Evolutionary conservation across 306 rosid species (phyloP).

Genomic region (Vigna angularis): DNA sequence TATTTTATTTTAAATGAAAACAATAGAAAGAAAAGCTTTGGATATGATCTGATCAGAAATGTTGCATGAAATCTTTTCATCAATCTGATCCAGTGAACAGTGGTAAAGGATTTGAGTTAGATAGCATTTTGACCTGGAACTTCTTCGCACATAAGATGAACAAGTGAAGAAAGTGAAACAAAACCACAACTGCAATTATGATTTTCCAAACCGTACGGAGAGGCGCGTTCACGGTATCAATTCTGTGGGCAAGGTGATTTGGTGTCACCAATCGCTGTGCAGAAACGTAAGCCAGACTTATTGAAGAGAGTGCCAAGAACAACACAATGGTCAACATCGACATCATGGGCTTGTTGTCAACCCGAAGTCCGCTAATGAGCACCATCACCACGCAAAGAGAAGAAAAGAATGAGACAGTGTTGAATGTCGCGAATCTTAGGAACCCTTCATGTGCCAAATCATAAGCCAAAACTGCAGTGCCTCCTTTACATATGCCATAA

Average conservation of each 20-base stretch:
- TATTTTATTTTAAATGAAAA: too few relatives aligned
- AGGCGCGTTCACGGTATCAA: background rate
- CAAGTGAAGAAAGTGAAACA: conserved; percentile 17
- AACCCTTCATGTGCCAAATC: background rate
- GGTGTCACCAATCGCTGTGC: conserved; percentile 33
- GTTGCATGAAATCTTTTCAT: background rate
- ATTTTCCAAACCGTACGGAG: background rate
- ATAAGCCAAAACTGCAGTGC: conserved; percentile 38
- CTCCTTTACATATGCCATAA: conserved; percentile 22
- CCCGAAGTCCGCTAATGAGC: conserved; percentile 44
- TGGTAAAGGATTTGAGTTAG: background rate
- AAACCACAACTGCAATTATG: background rate
- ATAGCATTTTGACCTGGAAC: background rate
- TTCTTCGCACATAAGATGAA: conserved; percentile 16
- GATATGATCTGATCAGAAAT: too few relatives aligned
- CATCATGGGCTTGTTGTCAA: conserved; percentile 36
- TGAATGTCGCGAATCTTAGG: background rate
- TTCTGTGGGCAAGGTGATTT: background rate
- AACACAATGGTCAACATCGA: conserved; percentile 35
- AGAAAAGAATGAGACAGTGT: conserved; percentile 42
- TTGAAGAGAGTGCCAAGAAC: conserved; percentile 26
- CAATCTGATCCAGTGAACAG: background rate
- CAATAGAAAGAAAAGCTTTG: too few relatives aligned
- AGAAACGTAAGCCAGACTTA: background rate
- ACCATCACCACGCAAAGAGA: conserved; percentile 45